Percentiles rank a stretch among this genome's conserved stretches.
Conservation (phyloP, 345 rosid genomes). For the Aegle marmelos region DNA sequence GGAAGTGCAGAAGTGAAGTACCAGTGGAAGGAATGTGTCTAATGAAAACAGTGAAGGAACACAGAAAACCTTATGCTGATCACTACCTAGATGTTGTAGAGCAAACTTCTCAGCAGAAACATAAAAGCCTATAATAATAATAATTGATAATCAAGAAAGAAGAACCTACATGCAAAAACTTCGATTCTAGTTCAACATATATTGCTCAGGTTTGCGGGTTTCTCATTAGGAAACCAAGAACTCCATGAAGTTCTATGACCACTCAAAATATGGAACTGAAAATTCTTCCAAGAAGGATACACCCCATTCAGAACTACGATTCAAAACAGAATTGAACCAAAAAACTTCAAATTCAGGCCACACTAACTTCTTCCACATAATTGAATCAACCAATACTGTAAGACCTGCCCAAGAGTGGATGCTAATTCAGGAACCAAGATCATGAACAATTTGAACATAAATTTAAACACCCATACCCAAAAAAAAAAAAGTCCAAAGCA, state of each 20-base stretch:
- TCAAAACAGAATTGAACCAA: slow-evolving; percentile 94
- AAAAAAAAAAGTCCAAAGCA: background rate
- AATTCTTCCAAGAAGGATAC: slow-evolving; percentile 60
- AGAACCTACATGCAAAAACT: background rate
- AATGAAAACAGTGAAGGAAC: slow-evolving; percentile 37
- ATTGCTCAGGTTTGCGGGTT: background rate
- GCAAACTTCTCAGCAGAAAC: background rate
- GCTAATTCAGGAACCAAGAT: slow-evolving; percentile 13
- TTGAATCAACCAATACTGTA: slow-evolving; percentile 70
- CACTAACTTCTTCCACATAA: slow-evolving; percentile 78
- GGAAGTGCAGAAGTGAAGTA: slow-evolving; percentile 98
- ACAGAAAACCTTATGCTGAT: background rate
- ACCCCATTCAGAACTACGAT: slow-evolving; percentile 98
- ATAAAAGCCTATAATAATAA: background rate
- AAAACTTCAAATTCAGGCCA: slow-evolving; percentile 99
- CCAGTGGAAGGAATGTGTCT: slow-evolving; percentile 91
- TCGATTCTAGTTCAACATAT: background rate
- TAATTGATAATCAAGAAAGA: background rate
- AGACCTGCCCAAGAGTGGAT: slow-evolving; percentile 59
- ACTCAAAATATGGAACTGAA: background rate
- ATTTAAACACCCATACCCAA: background rate
- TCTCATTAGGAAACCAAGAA: background rate
- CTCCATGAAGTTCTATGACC: background rate
- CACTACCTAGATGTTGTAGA: background rate
- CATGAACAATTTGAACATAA: background rate